These are phyloP conservation scores for Petasospora fabianii DNA, from an alignment of 1,139 yeast species.

Conservation along the genomic window DNA sequence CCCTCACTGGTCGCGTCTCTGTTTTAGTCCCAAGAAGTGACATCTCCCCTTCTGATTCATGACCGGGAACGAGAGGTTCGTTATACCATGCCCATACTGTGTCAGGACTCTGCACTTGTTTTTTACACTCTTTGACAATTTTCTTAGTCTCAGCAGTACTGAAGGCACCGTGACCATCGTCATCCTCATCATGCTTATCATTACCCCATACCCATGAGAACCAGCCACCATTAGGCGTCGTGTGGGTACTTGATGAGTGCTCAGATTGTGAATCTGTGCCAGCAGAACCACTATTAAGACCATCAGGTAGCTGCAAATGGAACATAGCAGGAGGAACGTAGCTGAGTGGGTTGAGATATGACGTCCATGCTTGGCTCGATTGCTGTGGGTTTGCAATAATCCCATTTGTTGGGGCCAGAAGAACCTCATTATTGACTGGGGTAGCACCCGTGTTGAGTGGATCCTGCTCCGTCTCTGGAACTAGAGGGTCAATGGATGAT, in stretches of 20 bases:
- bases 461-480: slow-evolving; percentile 1
- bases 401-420: background rate
- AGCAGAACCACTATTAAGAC: background rate
- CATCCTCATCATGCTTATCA: slow-evolving; percentile 13
- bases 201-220: slow-evolving; percentile 17
- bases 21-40: slow-evolving; percentile 42
- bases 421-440: background rate
- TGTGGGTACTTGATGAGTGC: slow-evolving; percentile 9
- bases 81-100: slow-evolving; percentile 26
- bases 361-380: background rate
- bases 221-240: slow-evolving; percentile 13
- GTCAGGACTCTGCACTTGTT: slow-evolving; percentile 17
- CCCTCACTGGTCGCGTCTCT: slow-evolving; percentile 39
- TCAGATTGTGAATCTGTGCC: slow-evolving; percentile 11
- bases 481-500: slow-evolving; percentile 21
- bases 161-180: slow-evolving; percentile 12
- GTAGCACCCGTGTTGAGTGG: too few relatives aligned
- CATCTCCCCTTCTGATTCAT: slow-evolving; percentile 29
- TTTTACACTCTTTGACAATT: slow-evolving; percentile 19
- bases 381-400: background rate
- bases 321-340: slow-evolving; percentile 15
- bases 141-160: slow-evolving; percentile 18
- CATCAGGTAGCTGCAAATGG: slow-evolving; percentile 3
- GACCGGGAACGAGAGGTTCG: slow-evolving; percentile 4
- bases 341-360: slow-evolving; percentile 8